Base-by-base conservation (phyloP, 805 yeast species). In the Torulaspora gathmanii region DNA sequence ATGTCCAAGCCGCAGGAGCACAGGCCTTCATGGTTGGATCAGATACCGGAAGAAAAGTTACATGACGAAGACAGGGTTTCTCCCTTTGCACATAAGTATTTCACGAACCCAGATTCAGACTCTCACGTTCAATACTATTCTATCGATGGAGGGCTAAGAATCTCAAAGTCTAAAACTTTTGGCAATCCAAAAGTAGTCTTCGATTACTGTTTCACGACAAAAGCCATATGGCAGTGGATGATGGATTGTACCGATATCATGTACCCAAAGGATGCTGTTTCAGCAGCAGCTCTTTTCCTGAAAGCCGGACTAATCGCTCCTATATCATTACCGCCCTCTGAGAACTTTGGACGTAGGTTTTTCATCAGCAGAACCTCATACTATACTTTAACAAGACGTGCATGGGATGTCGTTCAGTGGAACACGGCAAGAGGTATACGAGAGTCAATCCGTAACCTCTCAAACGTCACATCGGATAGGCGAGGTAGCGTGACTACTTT, bases 61-160 rank as follows among this genome's bases (percentile, higher is more conserved):
- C 41, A 50, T 15, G 51, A 57, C 16, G 52, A 54, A 33, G 20
- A 35, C 4, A 57, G 72, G 42, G 53, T 47, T 5, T 80, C 86
- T 4, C 95, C 95, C 0, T 81, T 83, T 52, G 77, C 79, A 44
- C 95, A 86, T 56, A 73, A 77, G 33, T 86, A 77, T 57, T 88
- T 88, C 67, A 81, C 91, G 3, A 90, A 90, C 56, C 97, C 97
- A 0, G 95, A 85, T 58, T 84, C 95, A 0, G 91, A 85, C 52
- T 72, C 95, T 0, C 86, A 81, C 58, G 63, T 78, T 7, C 97
- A 90, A 60, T 89, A 89, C 60, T 89, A 82, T 59, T 80, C 78
- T 4, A 77, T 90, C 0, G 55, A 67, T 19, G 68, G 64, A 9
- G 96, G 96, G 1, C 71, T 86, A 2, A 66, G 95, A 15, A 55